Evolutionary conservation across 768 basidiomycete species (phyloP).

Genomic region (Phylloporus rhodoxanthus): DNA sequence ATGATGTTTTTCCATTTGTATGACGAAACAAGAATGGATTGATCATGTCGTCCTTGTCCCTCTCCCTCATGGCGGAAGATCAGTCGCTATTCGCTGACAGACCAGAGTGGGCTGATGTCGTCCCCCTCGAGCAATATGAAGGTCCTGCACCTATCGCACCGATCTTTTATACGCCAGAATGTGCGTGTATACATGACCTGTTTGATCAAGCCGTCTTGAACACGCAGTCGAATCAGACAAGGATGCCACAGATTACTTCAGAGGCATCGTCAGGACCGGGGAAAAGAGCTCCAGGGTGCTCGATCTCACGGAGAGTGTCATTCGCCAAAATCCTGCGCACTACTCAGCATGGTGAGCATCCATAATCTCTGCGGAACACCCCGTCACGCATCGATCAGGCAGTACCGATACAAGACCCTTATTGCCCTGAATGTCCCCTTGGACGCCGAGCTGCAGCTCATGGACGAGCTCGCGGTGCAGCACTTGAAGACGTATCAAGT

Average conservation of each 20-base stretch:
- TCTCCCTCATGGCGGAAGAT: slow-evolving; percentile 14
- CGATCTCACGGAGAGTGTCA: slow-evolving; percentile 82
- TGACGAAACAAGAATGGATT: not conserved
- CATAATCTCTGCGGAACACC: not conserved
- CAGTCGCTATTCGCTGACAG: slow-evolving; percentile 48
- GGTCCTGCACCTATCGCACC: slow-evolving; percentile 74
- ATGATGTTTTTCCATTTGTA: not conserved
- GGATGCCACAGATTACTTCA: slow-evolving; percentile 90
- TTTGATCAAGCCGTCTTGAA: slow-evolving; percentile 5
- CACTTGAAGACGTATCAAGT: slow-evolving; percentile 97
- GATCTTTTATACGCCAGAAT: slow-evolving; percentile 86
- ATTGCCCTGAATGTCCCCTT: slow-evolving; percentile 61
- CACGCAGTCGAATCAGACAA: slow-evolving; percentile 53
- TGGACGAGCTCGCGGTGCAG: slow-evolving; percentile 80
- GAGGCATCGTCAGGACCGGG: slow-evolving; percentile 67
- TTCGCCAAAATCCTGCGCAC: slow-evolving; percentile 90
- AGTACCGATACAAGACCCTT: slow-evolving; percentile 89
- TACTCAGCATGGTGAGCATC: slow-evolving; percentile 86
- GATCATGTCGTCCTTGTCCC: not conserved
- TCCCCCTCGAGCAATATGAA: slow-evolving; percentile 78
- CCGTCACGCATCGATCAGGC: slow-evolving; percentile 47
- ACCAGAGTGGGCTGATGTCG: slow-evolving; percentile 75
- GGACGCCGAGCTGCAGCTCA: slow-evolving; percentile 71
- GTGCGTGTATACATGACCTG: slow-evolving; percentile 42
- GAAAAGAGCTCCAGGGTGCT: slow-evolving; percentile 82